Percentiles rank a stretch among this genome's conserved stretches.
These are phyloP conservation scores for Fereydounia khargensis DNA, from an alignment of 1,284 basidiomycete species.

Conservation along the genomic window DNA sequence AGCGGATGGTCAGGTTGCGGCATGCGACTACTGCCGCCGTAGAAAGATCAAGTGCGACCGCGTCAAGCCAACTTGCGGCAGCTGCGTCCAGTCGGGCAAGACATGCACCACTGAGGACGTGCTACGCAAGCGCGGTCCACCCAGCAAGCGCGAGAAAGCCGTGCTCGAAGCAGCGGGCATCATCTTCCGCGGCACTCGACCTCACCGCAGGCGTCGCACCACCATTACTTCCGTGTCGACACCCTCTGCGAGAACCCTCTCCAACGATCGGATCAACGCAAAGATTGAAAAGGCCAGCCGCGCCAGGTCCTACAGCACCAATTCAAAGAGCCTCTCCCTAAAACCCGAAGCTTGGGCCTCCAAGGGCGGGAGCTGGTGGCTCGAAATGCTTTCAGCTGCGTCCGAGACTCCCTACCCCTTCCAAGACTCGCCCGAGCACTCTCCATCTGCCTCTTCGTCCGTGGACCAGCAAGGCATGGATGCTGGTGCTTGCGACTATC, in stretches of 20 bases:
- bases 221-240: conserved; percentile 26
- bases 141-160: conserved; percentile 31
- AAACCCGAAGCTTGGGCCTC: too few relatives aligned
- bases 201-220: conserved; percentile 23
- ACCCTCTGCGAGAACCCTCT: too few relatives aligned
- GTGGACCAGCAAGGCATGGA: conserved; percentile 22
- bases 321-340: too few relatives aligned
- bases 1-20: conserved; percentile 31
- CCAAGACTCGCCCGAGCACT: conserved; percentile 16
- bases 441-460: conserved; percentile 14
- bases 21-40: conserved; percentile 29
- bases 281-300: too few relatives aligned
- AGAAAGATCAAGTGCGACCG: conserved; percentile 39
- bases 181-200: conserved; percentile 32
- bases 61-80: conserved; percentile 33
- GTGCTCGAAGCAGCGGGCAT: conserved; percentile 32
- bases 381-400: conserved; percentile 30
- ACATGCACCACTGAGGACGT: conserved; percentile 39
- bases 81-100: conserved; percentile 14
- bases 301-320: too few relatives aligned
- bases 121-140: conserved; percentile 36
- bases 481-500: conserved; percentile 25
- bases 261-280: too few relatives aligned
- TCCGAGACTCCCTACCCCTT: conserved; percentile 18
- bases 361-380: conserved; percentile 26